Conservation (phyloP, 2,329 filamentous ascomycete genomes). For the Penicillium sumatraense region DNA sequence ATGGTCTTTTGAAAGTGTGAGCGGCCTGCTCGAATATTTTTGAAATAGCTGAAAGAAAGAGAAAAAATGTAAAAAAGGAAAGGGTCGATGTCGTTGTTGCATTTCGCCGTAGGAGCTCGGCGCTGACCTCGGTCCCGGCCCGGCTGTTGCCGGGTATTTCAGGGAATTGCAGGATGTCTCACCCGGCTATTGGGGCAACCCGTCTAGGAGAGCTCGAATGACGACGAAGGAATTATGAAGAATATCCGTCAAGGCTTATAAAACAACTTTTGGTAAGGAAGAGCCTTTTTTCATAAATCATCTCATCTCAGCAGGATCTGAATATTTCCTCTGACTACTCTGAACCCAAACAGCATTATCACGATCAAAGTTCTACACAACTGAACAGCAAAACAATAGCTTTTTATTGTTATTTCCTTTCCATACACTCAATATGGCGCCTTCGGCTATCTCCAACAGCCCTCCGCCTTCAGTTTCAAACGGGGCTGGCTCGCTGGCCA, state of each 20-base stretch:
- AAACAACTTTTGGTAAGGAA: neutral
- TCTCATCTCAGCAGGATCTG: neutral
- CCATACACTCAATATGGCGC: constrained; percentile 31
- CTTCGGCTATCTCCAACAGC: constrained; percentile 35
- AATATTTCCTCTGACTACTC: neutral
- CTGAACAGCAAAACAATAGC: neutral
- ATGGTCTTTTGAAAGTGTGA: neutral
- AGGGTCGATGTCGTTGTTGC: neutral
- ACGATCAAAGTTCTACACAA: neutral
- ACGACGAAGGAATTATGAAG: constrained; percentile 4
- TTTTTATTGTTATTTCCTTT: neutral
- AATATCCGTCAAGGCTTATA: constrained; percentile 6
- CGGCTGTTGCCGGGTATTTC: constrained; percentile 27
- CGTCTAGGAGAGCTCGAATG: constrained; percentile 2
- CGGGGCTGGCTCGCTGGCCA: constrained; percentile 32
- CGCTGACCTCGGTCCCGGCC: neutral
- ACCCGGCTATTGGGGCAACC: neutral
- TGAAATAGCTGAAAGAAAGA: neutral
- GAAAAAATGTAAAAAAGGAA: neutral
- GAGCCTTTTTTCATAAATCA: neutral
- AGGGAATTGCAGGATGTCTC: constrained; percentile 21
- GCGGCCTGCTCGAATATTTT: neutral
- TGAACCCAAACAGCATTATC: neutral
- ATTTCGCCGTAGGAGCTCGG: neutral
- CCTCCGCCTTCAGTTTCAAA: constrained; percentile 24